Base-by-base conservation (phyloP, 129 eudicot genomes). In the Flaveria ramosissima region DNA sequence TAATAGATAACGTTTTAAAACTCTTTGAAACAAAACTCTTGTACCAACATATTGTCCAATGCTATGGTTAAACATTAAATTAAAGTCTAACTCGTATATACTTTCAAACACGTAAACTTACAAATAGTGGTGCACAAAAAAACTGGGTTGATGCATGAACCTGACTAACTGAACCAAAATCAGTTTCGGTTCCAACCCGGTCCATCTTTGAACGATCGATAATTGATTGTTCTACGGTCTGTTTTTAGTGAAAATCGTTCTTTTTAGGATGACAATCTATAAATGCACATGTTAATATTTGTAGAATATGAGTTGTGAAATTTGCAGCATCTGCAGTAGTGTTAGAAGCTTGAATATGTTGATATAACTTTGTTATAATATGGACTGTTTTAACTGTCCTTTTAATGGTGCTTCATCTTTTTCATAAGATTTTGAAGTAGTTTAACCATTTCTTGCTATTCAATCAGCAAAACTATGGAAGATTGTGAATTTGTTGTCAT, bases 181-280 rank as follows among this genome's bases (percentile, higher is more conserved):
- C 7, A 0, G 7, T 36, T 36, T 6, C 41, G 41, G 36, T 30
- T 30, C 36, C 36, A 30, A 3, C 36, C 4, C 7, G 41, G 7
- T 36, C 41, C 30, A 14, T 74, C 82, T 77, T 32, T 93, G 98
- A 75, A 91, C 98, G 14, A 74, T 90, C 57, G 88, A 97, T 78
- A 79, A 83, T 77, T 93, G 96, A 89, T 74, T 23, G 14, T 85
- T 63, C 45, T 32, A 9, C 43, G 57, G 14, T 12, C 36, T 50
- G 77, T 68, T 32, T 60, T 36, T 62, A 55, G 7, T 21, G 3
- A 20, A 42, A 24, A 65, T 71, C 71, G 6, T 71, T 60, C 30
- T 15, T 11, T 41, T 9, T 71, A 61, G 77, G 83, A 60, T 79
- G 71, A 71, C 15, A 48, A 62, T 47, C 53, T 51, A 71, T 79